phyloP scores from a whole-genome alignment of 148 eudicot genomes.

The Pouteria glomerata region DNA sequence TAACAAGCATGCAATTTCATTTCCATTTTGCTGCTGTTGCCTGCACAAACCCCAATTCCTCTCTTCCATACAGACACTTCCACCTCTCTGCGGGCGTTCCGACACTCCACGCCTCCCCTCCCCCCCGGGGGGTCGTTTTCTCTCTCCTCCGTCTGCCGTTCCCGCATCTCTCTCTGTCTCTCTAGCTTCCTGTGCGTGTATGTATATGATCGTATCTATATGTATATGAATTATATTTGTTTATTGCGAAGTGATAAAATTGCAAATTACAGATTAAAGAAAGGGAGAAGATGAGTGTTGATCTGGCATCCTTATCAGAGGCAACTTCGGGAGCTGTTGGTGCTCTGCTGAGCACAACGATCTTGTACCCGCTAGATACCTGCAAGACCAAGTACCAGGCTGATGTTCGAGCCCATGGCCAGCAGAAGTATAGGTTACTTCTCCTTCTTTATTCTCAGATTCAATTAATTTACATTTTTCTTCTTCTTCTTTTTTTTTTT shows the following conservation, averaged over 20 bases:
- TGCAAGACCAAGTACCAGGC: conserved; percentile 48
- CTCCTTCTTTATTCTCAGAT: background rate
- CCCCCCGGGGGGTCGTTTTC: too few relatives aligned
- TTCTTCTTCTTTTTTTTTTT: background rate
- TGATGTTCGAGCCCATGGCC: conserved; percentile 24
- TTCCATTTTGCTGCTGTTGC: too few relatives aligned
- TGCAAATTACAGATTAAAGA: too few relatives aligned
- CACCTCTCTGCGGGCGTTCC: too few relatives aligned
- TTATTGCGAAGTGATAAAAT: background rate
- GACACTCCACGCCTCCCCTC: background rate
- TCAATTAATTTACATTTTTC: too few relatives aligned
- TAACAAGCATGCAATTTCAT: too few relatives aligned
- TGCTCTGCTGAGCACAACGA: conserved; percentile 37
- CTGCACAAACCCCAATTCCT: too few relatives aligned
- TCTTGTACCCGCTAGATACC: conserved; percentile 43
- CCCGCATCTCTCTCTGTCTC: too few relatives aligned
- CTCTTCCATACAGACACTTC: too few relatives aligned
- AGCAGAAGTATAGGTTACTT: conserved; percentile 26
- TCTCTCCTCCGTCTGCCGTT: background rate
- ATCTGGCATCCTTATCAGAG: conserved; percentile 37
- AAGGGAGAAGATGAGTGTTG: conserved; percentile 12
- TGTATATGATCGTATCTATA: background rate
- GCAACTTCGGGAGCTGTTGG: conserved; percentile 47
- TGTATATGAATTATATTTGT: background rate
- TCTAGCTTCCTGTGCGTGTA: too few relatives aligned